Base-by-base conservation (phyloP, 2,329 filamentous ascomycete genomes). In the Didymella lethalis region DNA sequence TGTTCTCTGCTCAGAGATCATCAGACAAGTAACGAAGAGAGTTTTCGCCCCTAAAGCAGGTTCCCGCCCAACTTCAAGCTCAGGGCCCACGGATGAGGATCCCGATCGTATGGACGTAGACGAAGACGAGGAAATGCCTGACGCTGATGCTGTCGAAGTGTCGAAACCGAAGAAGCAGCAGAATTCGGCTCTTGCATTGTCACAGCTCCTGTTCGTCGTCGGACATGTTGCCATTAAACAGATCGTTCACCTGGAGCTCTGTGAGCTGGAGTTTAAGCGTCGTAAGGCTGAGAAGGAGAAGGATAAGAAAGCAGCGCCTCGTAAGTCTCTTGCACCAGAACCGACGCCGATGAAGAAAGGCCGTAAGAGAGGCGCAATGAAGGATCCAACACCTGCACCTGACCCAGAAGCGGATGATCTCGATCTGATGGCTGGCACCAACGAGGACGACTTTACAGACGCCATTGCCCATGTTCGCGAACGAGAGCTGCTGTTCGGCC, bases 211-310 rank as follows among this genome's bases (percentile, higher is more conserved):
- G 0, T 98, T 98, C 74, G 90, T 97, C 34, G 94, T 98, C 29
- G 95, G 95, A 0, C 95, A 99, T 72, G 91, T 98, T 47, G 95
- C 95, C 14, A 95, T 99, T 74, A 99, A 99, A 80, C 96, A 99
- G 75, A 99, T 99, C 68, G 96, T 99, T 0, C 95, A 99, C 75
- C 86, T 99, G 11, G 95, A 99, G 71, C 84, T 98, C n/a, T 97
- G 93, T 75, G 95, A 99, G 74, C 87, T 95, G 48, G 95, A 99
- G 77, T 99, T 99, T 79, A 99, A 99, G 82, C 90, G 94, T 53
- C 87, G 94, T 65, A 99, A 99, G 82, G 90, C 91, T 40, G 92
- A 95, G 60, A 92, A 93, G 68, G 92, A 95, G 59, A 92, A 93
- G 70, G 92, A 95, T 59, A 92, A 93, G 70, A 84, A 81, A 58